Evolutionary conservation across 805 yeast species (phyloP), one percentile per base, ranked within the genome.

Genomic region (Yamadazyma paraphyllophila): DNA sequence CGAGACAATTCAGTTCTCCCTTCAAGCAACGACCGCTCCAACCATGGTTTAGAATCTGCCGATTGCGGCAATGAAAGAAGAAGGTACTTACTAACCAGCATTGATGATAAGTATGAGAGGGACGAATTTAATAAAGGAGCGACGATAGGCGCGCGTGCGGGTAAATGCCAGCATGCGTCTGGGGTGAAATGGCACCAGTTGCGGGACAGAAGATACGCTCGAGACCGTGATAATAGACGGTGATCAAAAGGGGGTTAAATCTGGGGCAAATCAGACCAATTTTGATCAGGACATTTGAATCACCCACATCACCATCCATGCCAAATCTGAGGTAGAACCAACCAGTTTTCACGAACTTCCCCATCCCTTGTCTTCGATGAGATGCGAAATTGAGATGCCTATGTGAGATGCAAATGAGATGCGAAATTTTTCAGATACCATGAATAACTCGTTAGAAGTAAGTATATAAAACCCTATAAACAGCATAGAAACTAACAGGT

Each of bases 361-460:
- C 11, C 8, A 29, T 20, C 14, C 10, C 24, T 14, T 13, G n/a
- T 37, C 32, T 17, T 26, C 41, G 40, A 36, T 44, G 46, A 41
- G 46, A 44, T 44, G 46, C 43, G 43, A 27, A 29, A 11, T 29
- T 29, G 31, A 29, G 31, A 20, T 20, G 24, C 24, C 24, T 20
- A 20, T 20, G 24, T 20, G 24, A 20, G 24, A 20, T 29, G 31
- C 31, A 29, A 29, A 29, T 29, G 31, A 29, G 31, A 29, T 29
- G 31, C 24, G 35, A 44, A 44, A 38, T 38, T 38, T 38, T 44
- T 44, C 33, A 44, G 40, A 32, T 36, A 35, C 36, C 47, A 70
- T 80, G 85, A 73, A 81, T 54, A 80, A 81, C 55, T 72, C 83
- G 27, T 67, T 83, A 52, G 85, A 83, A 64, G 82, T 78, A 74